Evolutionary conservation across 345 rosid species (phyloP).

Genomic region (Linum trigynum): DNA sequence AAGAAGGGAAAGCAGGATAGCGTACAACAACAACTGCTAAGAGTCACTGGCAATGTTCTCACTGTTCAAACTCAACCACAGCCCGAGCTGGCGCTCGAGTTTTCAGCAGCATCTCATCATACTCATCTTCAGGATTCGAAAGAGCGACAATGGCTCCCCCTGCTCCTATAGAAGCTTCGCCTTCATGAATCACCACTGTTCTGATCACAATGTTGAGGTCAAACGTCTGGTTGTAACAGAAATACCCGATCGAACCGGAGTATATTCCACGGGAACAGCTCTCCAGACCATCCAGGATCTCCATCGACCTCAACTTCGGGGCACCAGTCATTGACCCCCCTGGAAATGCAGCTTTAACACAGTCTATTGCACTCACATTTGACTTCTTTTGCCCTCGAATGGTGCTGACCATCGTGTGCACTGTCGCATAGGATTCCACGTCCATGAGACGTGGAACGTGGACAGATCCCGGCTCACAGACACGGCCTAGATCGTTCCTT

Average conservation of each 20-base stretch:
- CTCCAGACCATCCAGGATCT: slow-evolving; percentile 74
- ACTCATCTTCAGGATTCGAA: slow-evolving; percentile 79
- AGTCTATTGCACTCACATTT: slow-evolving; percentile 53
- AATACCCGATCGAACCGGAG: slow-evolving; percentile 88
- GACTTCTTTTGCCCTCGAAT: slow-evolving; percentile 53
- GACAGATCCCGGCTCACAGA: slow-evolving; percentile 82
- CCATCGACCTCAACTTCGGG: slow-evolving; percentile 86
- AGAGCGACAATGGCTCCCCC: slow-evolving; percentile 86
- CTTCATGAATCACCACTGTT: slow-evolving; percentile 69
- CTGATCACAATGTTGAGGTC: slow-evolving; percentile 91
- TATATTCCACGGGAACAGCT: slow-evolving; percentile 75
- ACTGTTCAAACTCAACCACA: slow-evolving; percentile 38
- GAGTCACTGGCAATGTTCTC: not conserved
- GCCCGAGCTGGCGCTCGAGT: slow-evolving; percentile 69
- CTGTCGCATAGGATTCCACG: slow-evolving; percentile 90
- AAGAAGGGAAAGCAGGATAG: too few species aligned
- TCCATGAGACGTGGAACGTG: slow-evolving; percentile 94
- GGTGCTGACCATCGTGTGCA: slow-evolving; percentile 96
- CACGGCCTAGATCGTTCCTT: slow-evolving; percentile 90
- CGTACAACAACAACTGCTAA: not conserved
- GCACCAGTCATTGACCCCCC: slow-evolving; percentile 99
- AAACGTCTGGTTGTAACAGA: slow-evolving; percentile 72
- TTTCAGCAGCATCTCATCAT: slow-evolving; percentile 83
- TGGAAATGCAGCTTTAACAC: slow-evolving; percentile 81
- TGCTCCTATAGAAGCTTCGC: slow-evolving; percentile 86